Base-by-base conservation (phyloP, 108 stramenopile species). In the Cyclotella atomus region DNA sequence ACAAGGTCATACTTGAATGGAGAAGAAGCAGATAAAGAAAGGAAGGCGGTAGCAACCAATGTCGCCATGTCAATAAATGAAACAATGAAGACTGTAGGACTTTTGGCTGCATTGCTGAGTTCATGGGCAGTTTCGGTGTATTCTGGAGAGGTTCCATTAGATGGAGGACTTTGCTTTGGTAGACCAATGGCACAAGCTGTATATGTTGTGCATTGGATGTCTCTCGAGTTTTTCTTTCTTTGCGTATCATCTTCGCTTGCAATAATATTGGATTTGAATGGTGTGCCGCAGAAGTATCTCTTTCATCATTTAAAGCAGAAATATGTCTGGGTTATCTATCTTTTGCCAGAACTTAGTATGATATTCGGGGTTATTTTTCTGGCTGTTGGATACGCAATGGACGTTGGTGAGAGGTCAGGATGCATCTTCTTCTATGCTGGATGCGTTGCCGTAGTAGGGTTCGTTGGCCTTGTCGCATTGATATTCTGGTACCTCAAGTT, bases 111-210 rank as follows among this genome's bases (percentile, higher is more conserved):
- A 4, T 19, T 49, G 4, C 47, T 49, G 9, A n/a, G 16, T 19
- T 49, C 47, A n/a, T 49, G 47, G 47, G 47, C 47, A n/a, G 47
- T 49, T 4, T 49, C 47, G n/a, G n/a, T 49, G 17, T 49, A 49
- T 17, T 4, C 47, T 19, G 47, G 47, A n/a, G 47, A 49, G n/a
- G n/a, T 49, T n/a, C 47, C 47, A 12, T n/a, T 49, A n/a, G 47
- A 49, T 49, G n/a, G n/a, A 10, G 47, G 47, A 4, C n/a, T 49
- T 9, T 49, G 47, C 47, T 49, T 17, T 19, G 47, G 47, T 10
- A 9, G 9, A 4, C 17, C n/a, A 17, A 49, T 49, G 47, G 4
- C n/a, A 17, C 10, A n/a, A 49, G 47, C 47, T 10, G n/a, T 19
- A n/a, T 49, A 49, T 19, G 9, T 49, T n/a, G n/a, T 49, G n/a